Evolutionary conservation across 2,329 filamentous ascomycete species (phyloP).

Genomic region (Monilinia polystroma): DNA sequence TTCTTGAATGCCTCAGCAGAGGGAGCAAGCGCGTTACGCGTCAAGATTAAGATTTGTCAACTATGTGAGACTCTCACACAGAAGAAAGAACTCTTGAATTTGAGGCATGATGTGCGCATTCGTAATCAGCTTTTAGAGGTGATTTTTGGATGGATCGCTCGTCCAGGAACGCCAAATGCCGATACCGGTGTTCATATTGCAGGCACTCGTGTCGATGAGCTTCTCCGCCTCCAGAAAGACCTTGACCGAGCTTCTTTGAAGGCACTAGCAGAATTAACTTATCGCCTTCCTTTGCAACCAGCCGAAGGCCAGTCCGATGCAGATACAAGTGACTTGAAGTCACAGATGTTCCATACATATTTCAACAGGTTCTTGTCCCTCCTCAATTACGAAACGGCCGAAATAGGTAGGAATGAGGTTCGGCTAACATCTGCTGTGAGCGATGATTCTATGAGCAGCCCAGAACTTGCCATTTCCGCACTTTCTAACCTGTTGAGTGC

Average conservation of each 20-base stretch:
- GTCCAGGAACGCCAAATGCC: conserved; percentile 54
- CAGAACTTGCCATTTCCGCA: conserved; percentile 65
- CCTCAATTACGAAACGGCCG: conserved; percentile 56
- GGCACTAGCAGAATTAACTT: conserved; percentile 64
- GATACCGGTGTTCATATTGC: conserved; percentile 40
- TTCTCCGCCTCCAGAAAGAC: conserved; percentile 59
- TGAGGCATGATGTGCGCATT: conserved; percentile 67
- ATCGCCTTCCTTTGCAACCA: conserved; percentile 64
- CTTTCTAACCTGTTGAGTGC: conserved; percentile 68
- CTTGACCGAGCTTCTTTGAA: conserved; percentile 65
- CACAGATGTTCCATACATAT: conserved; percentile 69
- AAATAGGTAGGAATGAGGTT: conserved; percentile 47
- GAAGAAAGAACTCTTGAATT: conserved; percentile 66
- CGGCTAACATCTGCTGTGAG: conserved; percentile 44
- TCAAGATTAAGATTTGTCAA: conserved; percentile 69
- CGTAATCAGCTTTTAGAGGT: conserved; percentile 67
- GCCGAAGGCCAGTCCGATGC: conserved; percentile 65
- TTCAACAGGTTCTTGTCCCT: conserved; percentile 68
- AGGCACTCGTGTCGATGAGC: conserved; percentile 56
- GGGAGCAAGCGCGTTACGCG: conserved; percentile 55
- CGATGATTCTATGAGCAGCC: conserved; percentile 55
- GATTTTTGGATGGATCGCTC: conserved; percentile 67
- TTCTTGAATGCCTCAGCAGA: conserved; percentile 61
- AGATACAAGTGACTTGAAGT: conserved; percentile 66
- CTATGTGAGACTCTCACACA: conserved; percentile 63